Evolutionary conservation across 768 basidiomycete species (phyloP), one percentile per base, ranked within the genome.

Genomic region (Trametes gibbosa): DNA sequence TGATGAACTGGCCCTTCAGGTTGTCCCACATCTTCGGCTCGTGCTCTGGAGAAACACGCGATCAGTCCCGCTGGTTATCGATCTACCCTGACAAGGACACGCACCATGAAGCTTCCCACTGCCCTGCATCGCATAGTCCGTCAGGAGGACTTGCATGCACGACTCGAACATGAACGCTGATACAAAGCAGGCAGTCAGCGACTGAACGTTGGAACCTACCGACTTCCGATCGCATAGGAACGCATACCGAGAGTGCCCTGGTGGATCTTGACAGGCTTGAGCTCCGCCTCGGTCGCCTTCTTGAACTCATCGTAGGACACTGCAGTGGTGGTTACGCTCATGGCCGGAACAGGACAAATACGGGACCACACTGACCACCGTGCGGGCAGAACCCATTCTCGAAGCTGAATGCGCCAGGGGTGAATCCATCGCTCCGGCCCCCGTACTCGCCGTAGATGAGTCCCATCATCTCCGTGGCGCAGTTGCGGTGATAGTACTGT

Each of bases 21-120:
- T 80, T 70, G 56, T 87, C 81, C 84, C 84, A 88, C 83, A 86
- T 86, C 71, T 77, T 79, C 17, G 83, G 84, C 63, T 85, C 84
- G 68, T 84, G 84, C 66, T 80, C 83, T 84, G 50, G 16, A 12
- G 16, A 4, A 10, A 53, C 7, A n/a, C 1, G 39, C 10, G 5
- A 16, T 17, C 10, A 14, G 29, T 32, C 10, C 10, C 29, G 10
- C 29, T 32, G 5, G 10, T 32, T 5, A 10, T 5, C 10, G 29
- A 32, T 32, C 13, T 39, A 17, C 6, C 37, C 34, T 6, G 34
- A 39, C 29, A 32, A 32, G 4, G 29, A 14, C 17, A 14, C 77
- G 47, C 58, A 84, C 84, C 78, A 59, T 86, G 84, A 9, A 85
- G 73, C 57, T 82, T 84, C 16, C 83, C 83, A n/a, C 80, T 78